Evolutionary conservation across 495 filamentous ascomycete genomes (phyloP).

Genomic region (Penicillium coprophilum): DNA sequence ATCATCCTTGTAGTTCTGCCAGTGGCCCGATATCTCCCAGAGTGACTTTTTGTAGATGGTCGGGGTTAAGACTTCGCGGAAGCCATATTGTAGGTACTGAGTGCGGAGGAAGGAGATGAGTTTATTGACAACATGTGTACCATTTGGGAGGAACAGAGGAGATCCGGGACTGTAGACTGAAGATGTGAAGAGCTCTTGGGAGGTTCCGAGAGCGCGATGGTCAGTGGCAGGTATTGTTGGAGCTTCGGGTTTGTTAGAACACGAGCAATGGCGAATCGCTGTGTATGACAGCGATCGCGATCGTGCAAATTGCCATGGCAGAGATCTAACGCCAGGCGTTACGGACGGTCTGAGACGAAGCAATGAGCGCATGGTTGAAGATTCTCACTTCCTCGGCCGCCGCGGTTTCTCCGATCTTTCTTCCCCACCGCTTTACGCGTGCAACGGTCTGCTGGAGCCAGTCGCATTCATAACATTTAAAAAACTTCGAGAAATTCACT

Average conservation of each 20-base stretch:
- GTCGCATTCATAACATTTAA: slow-evolving; percentile 3
- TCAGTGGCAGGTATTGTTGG: slow-evolving; percentile 44
- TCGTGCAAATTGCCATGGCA: slow-evolving; percentile 11
- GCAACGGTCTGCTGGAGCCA: slow-evolving; percentile 7
- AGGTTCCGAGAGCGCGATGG: slow-evolving; percentile 68
- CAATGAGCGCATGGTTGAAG: slow-evolving; percentile 33
- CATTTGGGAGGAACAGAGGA: slow-evolving; percentile 83
- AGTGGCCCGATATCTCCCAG: slow-evolving; percentile 87
- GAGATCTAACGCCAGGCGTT: slow-evolving; percentile 6
- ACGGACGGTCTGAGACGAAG: slow-evolving; percentile 24
- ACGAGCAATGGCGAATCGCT: slow-evolving; percentile 37
- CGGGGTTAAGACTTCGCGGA: slow-evolving; percentile 88
- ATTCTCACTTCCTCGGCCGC: slow-evolving; percentile 7
- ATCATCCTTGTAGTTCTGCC: slow-evolving; percentile 91
- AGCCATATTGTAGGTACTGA: slow-evolving; percentile 85
- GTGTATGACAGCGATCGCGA: slow-evolving; percentile 39
- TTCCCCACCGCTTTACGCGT: slow-evolving; percentile 29
- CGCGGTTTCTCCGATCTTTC: slow-evolving; percentile 23
- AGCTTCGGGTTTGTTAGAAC: slow-evolving; percentile 34
- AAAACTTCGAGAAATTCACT: background rate
- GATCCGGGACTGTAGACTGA: slow-evolving; percentile 83
- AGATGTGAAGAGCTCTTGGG: slow-evolving; percentile 76
- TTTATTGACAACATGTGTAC: slow-evolving; percentile 83
- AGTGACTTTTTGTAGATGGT: slow-evolving; percentile 91
- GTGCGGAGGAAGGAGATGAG: slow-evolving; percentile 80